A percentile compares a stretch with the other conserved stretches of the same genome.
Evolutionary conservation across 768 basidiomycete species (phyloP).

Genomic region (Podaxis sp.): DNA sequence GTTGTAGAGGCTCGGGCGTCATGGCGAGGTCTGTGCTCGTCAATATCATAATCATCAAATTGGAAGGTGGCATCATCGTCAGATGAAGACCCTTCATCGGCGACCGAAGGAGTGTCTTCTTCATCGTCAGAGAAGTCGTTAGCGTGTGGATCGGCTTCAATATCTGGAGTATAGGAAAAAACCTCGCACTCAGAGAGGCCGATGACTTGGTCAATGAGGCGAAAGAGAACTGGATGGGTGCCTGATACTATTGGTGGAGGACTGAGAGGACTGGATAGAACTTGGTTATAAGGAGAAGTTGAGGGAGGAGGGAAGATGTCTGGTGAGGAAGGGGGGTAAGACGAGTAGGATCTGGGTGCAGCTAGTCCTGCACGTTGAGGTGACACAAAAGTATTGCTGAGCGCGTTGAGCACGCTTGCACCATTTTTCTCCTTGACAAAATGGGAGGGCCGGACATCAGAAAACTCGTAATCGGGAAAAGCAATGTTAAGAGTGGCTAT

Average conservation of each 20-base stretch:
- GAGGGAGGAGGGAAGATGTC: conserved; percentile 80
- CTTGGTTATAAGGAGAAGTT: conserved; percentile 61
- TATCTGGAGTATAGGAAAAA: conserved; percentile 90
- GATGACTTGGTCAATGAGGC: conserved; percentile 86
- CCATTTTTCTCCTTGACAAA: conserved; percentile 84
- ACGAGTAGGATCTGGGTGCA: conserved; percentile 81
- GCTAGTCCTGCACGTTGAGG: conserved; percentile 64
- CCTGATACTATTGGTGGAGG: conserved; percentile 75
- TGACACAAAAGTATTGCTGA: conserved; percentile 79
- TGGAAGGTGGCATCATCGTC: conserved; percentile 73
- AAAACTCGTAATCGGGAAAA: conserved; percentile 97
- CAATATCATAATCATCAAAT: conserved; percentile 80
- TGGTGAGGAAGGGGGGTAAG: conserved; percentile 72
- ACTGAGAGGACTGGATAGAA: conserved; percentile 60
- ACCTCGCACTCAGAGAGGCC: conserved; percentile 92
- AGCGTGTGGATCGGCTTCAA: conserved; percentile 92
- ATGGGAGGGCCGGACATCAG: conserved; percentile 84
- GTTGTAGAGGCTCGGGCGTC: conserved; percentile 35
- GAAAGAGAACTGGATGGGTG: conserved; percentile 87
- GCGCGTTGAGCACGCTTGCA: conserved; percentile 77
- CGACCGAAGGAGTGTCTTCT: conserved; percentile 65
- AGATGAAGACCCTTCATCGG: conserved; percentile 66
- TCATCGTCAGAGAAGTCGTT: conserved; percentile 78
- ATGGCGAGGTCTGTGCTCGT: conserved; percentile 46
- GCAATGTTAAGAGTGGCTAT: conserved; percentile 97